Percentiles rank a stretch among this genome's conserved stretches.
Conservation (phyloP, 257 asterid species). For the Handroanthus guayacan region DNA sequence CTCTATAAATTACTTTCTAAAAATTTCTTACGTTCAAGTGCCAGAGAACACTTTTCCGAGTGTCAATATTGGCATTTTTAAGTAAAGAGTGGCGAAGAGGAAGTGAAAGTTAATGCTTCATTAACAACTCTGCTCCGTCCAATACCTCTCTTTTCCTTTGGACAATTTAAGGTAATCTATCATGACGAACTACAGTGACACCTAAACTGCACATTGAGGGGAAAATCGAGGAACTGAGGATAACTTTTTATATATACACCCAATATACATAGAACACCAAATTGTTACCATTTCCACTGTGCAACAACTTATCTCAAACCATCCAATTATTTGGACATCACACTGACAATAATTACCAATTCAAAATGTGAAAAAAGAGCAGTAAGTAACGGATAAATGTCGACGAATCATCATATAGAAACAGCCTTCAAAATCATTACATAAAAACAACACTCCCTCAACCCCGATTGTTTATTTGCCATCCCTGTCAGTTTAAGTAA, state of each 20-base stretch:
- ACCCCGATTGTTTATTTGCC: neutral
- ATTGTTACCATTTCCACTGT: neutral
- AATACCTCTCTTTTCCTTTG: neutral
- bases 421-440: neutral
- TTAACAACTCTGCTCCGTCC: neutral
- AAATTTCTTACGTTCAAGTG: neutral
- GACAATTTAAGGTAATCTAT: slow-evolving; percentile 14
- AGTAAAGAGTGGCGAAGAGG: neutral
- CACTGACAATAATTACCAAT: neutral
- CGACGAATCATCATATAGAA: neutral
- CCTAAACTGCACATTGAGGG: slow-evolving; percentile 12
- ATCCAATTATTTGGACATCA: neutral
- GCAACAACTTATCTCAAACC: neutral
- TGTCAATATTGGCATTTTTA: neutral
- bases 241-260: neutral
- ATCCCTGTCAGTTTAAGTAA: neutral
- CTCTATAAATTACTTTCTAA: slow-evolving; percentile 15
- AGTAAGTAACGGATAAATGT: slow-evolving; percentile 11
- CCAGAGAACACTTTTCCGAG: neutral
- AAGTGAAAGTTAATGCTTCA: neutral
- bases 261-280: neutral
- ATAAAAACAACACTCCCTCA: neutral
- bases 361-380: slow-evolving; percentile 2
- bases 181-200: slow-evolving; percentile 12
- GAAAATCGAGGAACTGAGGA: neutral